Evolutionary conservation across 768 basidiomycete species (phyloP), one percentile per base, ranked within the genome.

Genomic region (Agaricus subrufescens): DNA sequence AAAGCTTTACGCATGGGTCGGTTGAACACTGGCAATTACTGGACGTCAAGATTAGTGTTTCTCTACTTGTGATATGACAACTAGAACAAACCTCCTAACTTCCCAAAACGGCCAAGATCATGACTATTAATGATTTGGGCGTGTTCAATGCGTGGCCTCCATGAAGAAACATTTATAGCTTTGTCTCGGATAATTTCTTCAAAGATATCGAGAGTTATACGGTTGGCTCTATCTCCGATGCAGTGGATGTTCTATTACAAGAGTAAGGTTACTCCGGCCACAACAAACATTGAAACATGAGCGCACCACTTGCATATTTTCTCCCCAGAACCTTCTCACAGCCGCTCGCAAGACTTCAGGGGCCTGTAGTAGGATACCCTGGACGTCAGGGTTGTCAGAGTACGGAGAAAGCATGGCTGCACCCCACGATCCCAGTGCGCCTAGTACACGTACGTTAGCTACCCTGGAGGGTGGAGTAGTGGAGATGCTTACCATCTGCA

Each of bases 21-120:
- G 94, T 64, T 98, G 94, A 3, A 96, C 91, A 61, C 93, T 95
- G 4, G 89, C 81, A 63, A 96, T 88, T 23, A 98, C 91, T 94
- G 44, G 31, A n/a, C 25, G 47, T 19, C 29, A 52, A 42, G 54
- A 37, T 50, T 31, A 57, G 9, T 38, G 15, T 15, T 11, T 29
- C 14, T 38, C 31, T 1, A 25, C 14, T 3, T 19, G 15, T 25
- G 34, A 54, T 29, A 29, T 38, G 52, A 15, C 15, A 7, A 26
- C 48, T 19, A 15, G 30, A 7, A 66, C 82, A 38, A 57, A 88
- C 94, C 84, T 62, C 91, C 92, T 10, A 97, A 77, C 49, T 69
- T 75, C 31, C 85, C 88, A 23, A 85, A 76, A 8, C 92, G 77
- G 53, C 78, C 66, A 14, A 98, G 63, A 67, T 98, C 96, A 1